These are phyloP conservation scores for Evansstolkia leycettana DNA, from an alignment of 495 filamentous ascomycete genomes.

Conservation along the genomic window DNA sequence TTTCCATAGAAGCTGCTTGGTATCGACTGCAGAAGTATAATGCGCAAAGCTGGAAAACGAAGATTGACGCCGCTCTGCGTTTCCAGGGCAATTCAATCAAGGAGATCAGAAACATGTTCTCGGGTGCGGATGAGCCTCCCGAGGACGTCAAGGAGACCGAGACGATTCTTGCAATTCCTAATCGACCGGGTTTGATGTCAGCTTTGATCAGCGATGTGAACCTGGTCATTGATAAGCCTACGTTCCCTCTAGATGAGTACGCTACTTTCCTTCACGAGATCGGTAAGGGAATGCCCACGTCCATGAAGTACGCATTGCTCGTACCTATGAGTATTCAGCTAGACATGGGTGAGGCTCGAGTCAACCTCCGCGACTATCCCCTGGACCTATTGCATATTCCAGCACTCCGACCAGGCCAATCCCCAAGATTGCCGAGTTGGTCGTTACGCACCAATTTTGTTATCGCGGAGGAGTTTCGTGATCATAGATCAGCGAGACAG, in stretches of 20 bases:
- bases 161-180: conserved; percentile 73
- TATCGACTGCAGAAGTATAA: conserved; percentile 67
- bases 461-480: conserved; percentile 85
- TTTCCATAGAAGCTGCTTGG: conserved; percentile 63
- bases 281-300: conserved; percentile 88
- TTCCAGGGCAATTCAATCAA: conserved; percentile 62
- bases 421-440: conserved; percentile 66
- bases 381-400: conserved; percentile 87
- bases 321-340: conserved; percentile 83
- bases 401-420: conserved; percentile 64
- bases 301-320: conserved; percentile 80
- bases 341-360: conserved; percentile 79
- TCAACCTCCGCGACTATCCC: conserved; percentile 84
- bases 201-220: conserved; percentile 74
- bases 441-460: conserved; percentile 88
- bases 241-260: conserved; percentile 69
- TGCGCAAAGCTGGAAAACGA: conserved; percentile 81
- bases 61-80: conserved; percentile 65
- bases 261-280: conserved; percentile 74
- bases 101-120: conserved; percentile 70
- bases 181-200: conserved; percentile 74
- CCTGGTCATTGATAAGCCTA: conserved; percentile 82
- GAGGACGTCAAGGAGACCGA: conserved; percentile 74
- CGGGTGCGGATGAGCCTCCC: conserved; percentile 69
- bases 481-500: conserved; percentile 61